Evolutionary conservation across 2,329 filamentous ascomycete species (phyloP).

Genomic region (Fusarium mangiferae): DNA sequence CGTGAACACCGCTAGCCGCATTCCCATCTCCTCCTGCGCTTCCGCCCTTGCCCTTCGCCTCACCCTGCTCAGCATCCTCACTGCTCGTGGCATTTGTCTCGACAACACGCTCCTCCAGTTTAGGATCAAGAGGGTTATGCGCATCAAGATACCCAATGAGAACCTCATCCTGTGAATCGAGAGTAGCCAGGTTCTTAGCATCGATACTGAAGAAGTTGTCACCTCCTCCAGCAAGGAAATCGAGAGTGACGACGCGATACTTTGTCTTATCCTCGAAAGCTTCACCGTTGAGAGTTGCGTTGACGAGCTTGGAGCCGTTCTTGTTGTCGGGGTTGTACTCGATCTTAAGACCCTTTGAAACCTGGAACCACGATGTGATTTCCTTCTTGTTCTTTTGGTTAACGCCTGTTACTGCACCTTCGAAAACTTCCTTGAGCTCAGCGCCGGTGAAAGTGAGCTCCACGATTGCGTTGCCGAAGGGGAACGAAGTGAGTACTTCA

Average conservation of each 20-base stretch:
- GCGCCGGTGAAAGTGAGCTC: constrained; percentile 64
- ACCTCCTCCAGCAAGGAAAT: constrained; percentile 70
- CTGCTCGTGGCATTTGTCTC: constrained; percentile 23
- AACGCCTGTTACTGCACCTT: constrained; percentile 65
- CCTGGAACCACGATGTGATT: constrained; percentile 69
- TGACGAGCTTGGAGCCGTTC: constrained; percentile 62
- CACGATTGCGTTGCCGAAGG: constrained; percentile 72
- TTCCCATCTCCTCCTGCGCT: constrained; percentile 8
- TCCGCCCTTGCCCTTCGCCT: constrained; percentile 17
- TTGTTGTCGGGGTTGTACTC: constrained; percentile 64
- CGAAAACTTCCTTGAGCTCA: constrained; percentile 66
- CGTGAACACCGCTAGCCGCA: constrained; percentile 12
- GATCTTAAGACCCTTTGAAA: constrained; percentile 66
- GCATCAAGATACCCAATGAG: constrained; percentile 61
- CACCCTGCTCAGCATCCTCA: constrained; percentile 15
- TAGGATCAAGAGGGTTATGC: constrained; percentile 60
- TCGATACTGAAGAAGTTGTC: constrained; percentile 66
- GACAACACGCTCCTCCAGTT: constrained; percentile 57
- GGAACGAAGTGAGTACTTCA: constrained; percentile 71
- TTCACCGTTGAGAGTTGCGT: constrained; percentile 60
- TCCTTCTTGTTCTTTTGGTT: constrained; percentile 64
- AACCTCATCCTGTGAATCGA: constrained; percentile 66
- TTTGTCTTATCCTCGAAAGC: constrained; percentile 56
- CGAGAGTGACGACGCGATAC: constrained; percentile 70
- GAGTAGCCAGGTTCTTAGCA: constrained; percentile 52